Base-by-base conservation (phyloP, 1,139 yeast genomes). In the Sugiyamaella paludigena region DNA sequence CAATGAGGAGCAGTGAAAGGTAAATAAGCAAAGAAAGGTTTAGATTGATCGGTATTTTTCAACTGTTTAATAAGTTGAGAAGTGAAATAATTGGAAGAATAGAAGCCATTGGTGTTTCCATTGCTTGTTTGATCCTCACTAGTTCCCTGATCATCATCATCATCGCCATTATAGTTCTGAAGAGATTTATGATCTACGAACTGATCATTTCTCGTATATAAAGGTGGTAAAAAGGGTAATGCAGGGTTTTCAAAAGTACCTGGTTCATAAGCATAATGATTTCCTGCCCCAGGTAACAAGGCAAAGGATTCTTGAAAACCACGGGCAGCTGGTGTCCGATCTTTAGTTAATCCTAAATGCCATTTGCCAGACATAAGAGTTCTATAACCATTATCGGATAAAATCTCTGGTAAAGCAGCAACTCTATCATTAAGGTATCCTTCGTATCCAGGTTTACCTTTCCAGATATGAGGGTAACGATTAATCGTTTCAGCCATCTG, bases 1-100 rank as follows among this genome's bases (percentile, higher is more conserved):
- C 83, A 79, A 59, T 78, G 83, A 4, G 83, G 83, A 1, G 83
- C 82, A 6, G 82, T 78, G 51, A 76, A 78, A 1, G 83, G 78
- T 49, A 79, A 64, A 41, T 70, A 64, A 1, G 81, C 82, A 54
- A 78, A 75, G 53, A 76, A 79, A 6, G 83, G 83, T 11, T 66
- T 35, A 64, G 61, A 46, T 1, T 49, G 30, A 45, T 62, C 63
- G 30, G 57, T 52, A 34, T 60, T 59, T 12, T 61, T 62, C 34
- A 74, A 42, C 40, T 64, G 72, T 38, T 72, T 73, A 40, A 77
- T 56, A 5, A 72, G 72, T 52, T 69, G 74, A 45, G 70, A 70
- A 7, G 82, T 76, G 61, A 70, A 79, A 50, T 61, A 70, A 19
- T 70, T 65, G 2, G 81, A 71, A 27, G 77, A 71, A 59, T 78